Evolutionary conservation across 495 filamentous ascomycete species (phyloP), one percentile per base, ranked within the genome.

Genomic region (Saxophila tyrrhenica): DNA sequence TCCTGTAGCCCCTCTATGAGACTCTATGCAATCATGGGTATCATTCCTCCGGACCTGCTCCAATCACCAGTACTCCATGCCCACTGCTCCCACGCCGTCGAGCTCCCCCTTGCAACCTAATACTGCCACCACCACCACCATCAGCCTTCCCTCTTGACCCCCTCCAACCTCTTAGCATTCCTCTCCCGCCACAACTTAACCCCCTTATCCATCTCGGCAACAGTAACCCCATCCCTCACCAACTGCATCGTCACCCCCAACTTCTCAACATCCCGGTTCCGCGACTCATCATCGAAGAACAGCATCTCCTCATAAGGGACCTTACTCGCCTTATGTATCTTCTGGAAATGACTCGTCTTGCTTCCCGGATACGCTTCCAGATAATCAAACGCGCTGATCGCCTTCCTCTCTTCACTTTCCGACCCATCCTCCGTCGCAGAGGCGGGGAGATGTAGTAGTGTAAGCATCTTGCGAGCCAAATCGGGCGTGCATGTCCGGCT

Each of bases 281-380:
- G 72, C 44, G 75, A 69, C 77, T 98, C 91, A 58, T 98, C 91
- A 61, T 98, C 91, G 63, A 96, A 98, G 62, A 98, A 98, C 55
- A 98, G 64, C 87, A 96, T 95, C 44, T 96, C 86, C 42, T 80
- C 75, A 63, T 81, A 94, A 46, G 69, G 69, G 17, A 87, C 64
- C 45, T 81, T 79, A 22, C 81, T 86, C 21, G 77, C 69, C 68
- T 83, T 78, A 1, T 84, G 73, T 50, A 98, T 71, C 13, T 74
- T 70, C 59, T 79, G 70, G 58, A 98, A 94, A 68, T 98, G 92
- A 64, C 80, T 77, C 17, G 84, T 81, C 77, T 98, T 98, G 56
- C 75, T 85, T 1, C 80, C 82, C 0, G 91, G 89, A 65, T 90
- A 97, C 39, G 96, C 95, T 74, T 96, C 86, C 46, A 94, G 58